Evolutionary conservation across 495 filamentous ascomycete genomes (phyloP), one percentile per base, ranked within the genome.

Genomic region (Parathielavia appendiculata): DNA sequence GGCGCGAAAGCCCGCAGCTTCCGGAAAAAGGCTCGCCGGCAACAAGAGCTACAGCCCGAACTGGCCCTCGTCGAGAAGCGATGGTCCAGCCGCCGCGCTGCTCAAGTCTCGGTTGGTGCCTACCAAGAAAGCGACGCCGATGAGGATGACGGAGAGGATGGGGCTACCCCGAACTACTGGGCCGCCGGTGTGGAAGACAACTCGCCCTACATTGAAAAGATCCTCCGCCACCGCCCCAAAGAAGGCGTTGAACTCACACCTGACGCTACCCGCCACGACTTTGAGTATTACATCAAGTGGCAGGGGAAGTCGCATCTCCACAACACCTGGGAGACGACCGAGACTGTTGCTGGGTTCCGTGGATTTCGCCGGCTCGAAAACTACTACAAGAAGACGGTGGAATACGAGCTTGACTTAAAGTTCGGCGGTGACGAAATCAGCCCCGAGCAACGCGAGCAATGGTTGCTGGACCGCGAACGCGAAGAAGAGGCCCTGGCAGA

Each of bases 241-340:
- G 86, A 89, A 38, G 90, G 79, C 46, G 76, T 81, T 26, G 82
- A 81, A 66, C 71, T 83, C 34, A 74, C 79, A 20, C 66, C 71
- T n/a, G 76, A 85, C 53, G 60, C 82, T 40, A 80, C 79, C 20
- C 88, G 88, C 60, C 82, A 90, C 54, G 88, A 96, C 64, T 97
- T 91, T 60, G 88, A 96, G 58, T 98, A 90, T 69, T 90, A 86
- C 67, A 92, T 99, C 64, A 99, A 99, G 78, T 99, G 93, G 93
- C 90, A 96, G 71, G 87, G 83, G 59, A 88, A 90, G 72, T 95
- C 93, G 22, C 89, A 97, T 70, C 89, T 91, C 63, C 93, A 99
- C 75, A 86, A 92, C 32, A 93, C 92, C 3, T 97, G 95, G 95
- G 90, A 96, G 71, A 83, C 83, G 0, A 83, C 86, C 22, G 86